Percentiles rank a stretch among this genome's conserved stretches.
Evolutionary conservation across 2,329 filamentous ascomycete genomes (phyloP).

Genomic region (Biscogniauxia mediterranea): DNA sequence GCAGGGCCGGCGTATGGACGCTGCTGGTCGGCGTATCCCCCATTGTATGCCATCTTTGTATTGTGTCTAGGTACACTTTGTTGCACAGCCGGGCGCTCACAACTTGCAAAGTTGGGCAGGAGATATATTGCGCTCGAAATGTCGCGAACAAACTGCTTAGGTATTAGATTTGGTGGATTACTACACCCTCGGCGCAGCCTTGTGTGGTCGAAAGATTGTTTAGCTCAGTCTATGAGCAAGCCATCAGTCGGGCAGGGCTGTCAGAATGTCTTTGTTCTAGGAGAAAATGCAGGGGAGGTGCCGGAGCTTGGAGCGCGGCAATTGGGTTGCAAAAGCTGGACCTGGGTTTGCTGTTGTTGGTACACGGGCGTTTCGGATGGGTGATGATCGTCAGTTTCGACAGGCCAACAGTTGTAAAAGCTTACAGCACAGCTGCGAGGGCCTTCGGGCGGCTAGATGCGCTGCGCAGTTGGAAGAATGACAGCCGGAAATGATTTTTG

Average conservation of each 20-base stretch:
- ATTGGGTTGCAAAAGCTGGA: constrained; percentile 2
- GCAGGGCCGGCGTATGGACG: constrained; percentile 49
- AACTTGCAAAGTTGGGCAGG: background rate
- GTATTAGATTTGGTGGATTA: background rate
- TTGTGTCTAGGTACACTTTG: background rate
- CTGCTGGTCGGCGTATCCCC: constrained; percentile 43
- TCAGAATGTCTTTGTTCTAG: background rate
- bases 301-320: background rate
- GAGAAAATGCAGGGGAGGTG: background rate
- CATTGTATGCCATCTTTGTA: constrained; percentile 50
- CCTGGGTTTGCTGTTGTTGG: constrained; percentile 11
- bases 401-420: constrained; percentile 24
- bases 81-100: background rate
- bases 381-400: constrained; percentile 41
- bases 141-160: constrained; percentile 8
- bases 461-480: background rate
- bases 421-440: constrained; percentile 20
- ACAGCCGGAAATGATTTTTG: background rate
- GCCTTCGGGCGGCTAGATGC: background rate
- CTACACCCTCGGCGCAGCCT: constrained; percentile 10
- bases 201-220: constrained; percentile 3
- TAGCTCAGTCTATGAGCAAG: constrained; percentile 7
- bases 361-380: constrained; percentile 35
- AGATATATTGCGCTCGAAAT: background rate
- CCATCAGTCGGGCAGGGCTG: constrained; percentile 8